Evolutionary conservation across 495 filamentous ascomycete species (phyloP).

Genomic region (Penicillium coprophilum): DNA sequence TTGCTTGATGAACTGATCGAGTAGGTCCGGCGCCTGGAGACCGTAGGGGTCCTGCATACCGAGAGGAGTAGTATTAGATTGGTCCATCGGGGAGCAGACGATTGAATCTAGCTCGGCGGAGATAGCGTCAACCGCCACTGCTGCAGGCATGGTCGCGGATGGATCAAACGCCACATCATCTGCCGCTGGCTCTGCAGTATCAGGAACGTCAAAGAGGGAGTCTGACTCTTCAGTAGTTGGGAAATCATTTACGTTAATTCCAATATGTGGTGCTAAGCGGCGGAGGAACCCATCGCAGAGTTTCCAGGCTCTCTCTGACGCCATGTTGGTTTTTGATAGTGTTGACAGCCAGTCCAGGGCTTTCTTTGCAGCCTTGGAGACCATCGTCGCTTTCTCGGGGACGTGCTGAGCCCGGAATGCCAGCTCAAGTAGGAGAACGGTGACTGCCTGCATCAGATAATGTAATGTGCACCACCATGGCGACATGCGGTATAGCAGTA

Average conservation of each 20-base stretch:
- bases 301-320: slow-evolving; percentile 52
- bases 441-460: slow-evolving; percentile 60
- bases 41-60: slow-evolving; percentile 19
- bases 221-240: slow-evolving; percentile 26
- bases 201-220: slow-evolving; percentile 21
- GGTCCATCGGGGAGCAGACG: slow-evolving; percentile 32
- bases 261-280: slow-evolving; percentile 41
- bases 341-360: slow-evolving; percentile 53
- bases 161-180: slow-evolving; percentile 26
- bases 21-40: slow-evolving; percentile 27
- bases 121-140: slow-evolving; percentile 20
- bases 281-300: slow-evolving; percentile 50
- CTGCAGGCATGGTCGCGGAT: slow-evolving; percentile 12
- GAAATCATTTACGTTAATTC: slow-evolving; percentile 30
- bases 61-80: slow-evolving; percentile 19
- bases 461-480: slow-evolving; percentile 67
- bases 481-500: slow-evolving; percentile 48
- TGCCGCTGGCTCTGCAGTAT: slow-evolving; percentile 8
- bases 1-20: slow-evolving; percentile 25
- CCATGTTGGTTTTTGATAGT: slow-evolving; percentile 46
- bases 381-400: slow-evolving; percentile 50
- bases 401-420: slow-evolving; percentile 54
- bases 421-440: slow-evolving; percentile 59
- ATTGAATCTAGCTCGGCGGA: slow-evolving; percentile 30
- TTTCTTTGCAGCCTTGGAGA: slow-evolving; percentile 55